Evolutionary conservation across 441 rosid genomes (phyloP).

Genomic region (Euphorbia schlechtendalii): DNA sequence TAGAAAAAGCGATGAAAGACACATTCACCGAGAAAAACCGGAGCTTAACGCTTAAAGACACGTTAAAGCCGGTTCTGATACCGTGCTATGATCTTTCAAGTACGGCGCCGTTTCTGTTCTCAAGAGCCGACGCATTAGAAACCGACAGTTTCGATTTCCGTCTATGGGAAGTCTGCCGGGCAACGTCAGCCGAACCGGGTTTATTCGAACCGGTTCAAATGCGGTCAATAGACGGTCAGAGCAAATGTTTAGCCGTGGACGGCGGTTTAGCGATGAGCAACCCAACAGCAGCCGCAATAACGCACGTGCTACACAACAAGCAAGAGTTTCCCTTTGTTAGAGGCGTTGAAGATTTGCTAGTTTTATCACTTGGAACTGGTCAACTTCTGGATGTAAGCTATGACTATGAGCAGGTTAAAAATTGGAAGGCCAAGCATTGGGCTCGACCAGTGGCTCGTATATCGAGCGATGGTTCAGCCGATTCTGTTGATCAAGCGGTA

Average conservation of each 20-base stretch:
- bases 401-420: slow-evolving; percentile 61
- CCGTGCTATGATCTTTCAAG: slow-evolving; percentile 88
- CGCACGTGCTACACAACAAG: slow-evolving; percentile 93
- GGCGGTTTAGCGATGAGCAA: slow-evolving; percentile 85
- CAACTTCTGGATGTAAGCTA: slow-evolving; percentile 65
- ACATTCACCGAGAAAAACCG: slow-evolving; percentile 44
- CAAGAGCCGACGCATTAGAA: slow-evolving; percentile 90
- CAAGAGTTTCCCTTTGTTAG: slow-evolving; percentile 92
- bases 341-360: slow-evolving; percentile 89
- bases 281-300: slow-evolving; percentile 88
- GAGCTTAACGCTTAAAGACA: slow-evolving; percentile 64
- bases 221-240: slow-evolving; percentile 64
- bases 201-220: slow-evolving; percentile 59
- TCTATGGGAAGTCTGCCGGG: slow-evolving; percentile 86
- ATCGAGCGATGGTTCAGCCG: slow-evolving; percentile 74
- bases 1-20: slow-evolving; percentile 66
- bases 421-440: slow-evolving; percentile 86
- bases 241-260: slow-evolving; percentile 77
- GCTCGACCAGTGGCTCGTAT: slow-evolving; percentile 77
- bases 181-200: slow-evolving; percentile 89
- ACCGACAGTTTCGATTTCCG: slow-evolving; percentile 74
- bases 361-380: slow-evolving; percentile 74
- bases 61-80: slow-evolving; percentile 75
- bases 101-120: slow-evolving; percentile 82
- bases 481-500: slow-evolving; percentile 89